Conservation (phyloP, 164 flowering plant species). For the Berberis thunbergii region DNA sequence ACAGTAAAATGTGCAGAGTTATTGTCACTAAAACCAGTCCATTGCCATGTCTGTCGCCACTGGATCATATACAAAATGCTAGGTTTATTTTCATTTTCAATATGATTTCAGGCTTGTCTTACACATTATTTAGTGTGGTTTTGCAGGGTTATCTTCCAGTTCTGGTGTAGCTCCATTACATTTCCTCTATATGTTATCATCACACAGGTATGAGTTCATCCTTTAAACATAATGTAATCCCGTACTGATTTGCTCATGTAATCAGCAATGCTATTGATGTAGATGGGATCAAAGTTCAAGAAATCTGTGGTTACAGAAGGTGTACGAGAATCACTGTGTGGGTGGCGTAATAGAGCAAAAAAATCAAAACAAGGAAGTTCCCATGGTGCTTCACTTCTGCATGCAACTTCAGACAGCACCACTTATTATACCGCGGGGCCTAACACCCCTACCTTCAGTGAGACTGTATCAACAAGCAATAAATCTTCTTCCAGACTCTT, state of each 20-base stretch:
- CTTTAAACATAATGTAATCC: neutral
- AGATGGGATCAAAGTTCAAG: slow-evolving; percentile 86
- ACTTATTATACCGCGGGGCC: too few species aligned
- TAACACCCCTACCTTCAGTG: too few species aligned
- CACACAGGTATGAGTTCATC: slow-evolving; percentile 52
- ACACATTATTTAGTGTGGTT: neutral
- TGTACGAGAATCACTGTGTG: slow-evolving; percentile 52
- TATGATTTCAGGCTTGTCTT: neutral
- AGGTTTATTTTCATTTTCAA: too few species aligned
- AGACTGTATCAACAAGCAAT: too few species aligned
- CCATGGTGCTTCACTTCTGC: slow-evolving; percentile 8
- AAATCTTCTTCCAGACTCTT: too few species aligned
- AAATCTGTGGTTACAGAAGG: slow-evolving; percentile 55
- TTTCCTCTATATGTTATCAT: slow-evolving; percentile 78
- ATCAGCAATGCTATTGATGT: slow-evolving; percentile 5
- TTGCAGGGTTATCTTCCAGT: slow-evolving; percentile 57
- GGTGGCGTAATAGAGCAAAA: slow-evolving; percentile 54
- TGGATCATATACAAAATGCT: too few species aligned
- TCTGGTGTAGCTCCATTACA: slow-evolving; percentile 84
- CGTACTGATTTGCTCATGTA: neutral
- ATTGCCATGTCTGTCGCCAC: too few species aligned
- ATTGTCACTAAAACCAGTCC: too few species aligned
- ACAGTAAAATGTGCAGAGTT: too few species aligned
- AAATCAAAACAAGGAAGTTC: slow-evolving; percentile 15
- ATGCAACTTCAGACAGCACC: slow-evolving; percentile 14